Conservation (phyloP, 768 basidiomycete species). For the Collybia mongolica region DNA sequence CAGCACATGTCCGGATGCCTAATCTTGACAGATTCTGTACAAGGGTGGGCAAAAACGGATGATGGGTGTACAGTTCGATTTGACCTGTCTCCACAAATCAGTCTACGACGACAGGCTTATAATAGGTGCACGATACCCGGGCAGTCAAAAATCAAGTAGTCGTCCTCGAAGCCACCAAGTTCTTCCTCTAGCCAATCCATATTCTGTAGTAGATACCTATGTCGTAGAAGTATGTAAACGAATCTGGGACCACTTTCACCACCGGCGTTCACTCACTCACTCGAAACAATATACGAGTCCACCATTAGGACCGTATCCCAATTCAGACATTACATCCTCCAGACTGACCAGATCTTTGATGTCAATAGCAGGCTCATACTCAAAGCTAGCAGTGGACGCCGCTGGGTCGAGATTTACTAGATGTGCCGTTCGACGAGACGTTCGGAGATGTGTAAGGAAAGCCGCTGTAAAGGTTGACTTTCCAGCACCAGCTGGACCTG, state of each 20-base stretch:
- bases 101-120: neutral
- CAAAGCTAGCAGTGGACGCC: slow-evolving; percentile 81
- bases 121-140: slow-evolving; percentile 53
- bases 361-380: slow-evolving; percentile 90
- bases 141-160: slow-evolving; percentile 92
- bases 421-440: slow-evolving; percentile 81
- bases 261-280: slow-evolving; percentile 65
- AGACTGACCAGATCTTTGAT: slow-evolving; percentile 91
- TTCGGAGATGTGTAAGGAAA: slow-evolving; percentile 84
- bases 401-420: slow-evolving; percentile 98
- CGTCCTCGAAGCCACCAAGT: slow-evolving; percentile 91
- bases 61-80: slow-evolving; percentile 98
- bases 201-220: slow-evolving; percentile 92
- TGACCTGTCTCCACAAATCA: slow-evolving; percentile 56
- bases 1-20: slow-evolving; percentile 84
- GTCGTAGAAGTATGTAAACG: neutral
- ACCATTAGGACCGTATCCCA: slow-evolving; percentile 95
- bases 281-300: slow-evolving; percentile 98
- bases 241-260: neutral
- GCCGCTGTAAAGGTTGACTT: slow-evolving; percentile 93
- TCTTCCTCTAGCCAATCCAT: slow-evolving; percentile 99
- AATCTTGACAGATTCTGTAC: slow-evolving; percentile 73
- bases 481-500: slow-evolving; percentile 97
- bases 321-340: slow-evolving; percentile 94
- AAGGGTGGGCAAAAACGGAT: slow-evolving; percentile 91